phyloP scores from a whole-genome alignment of 768 basidiomycete species.

The Pleurotus salmoneostramineus region DNA sequence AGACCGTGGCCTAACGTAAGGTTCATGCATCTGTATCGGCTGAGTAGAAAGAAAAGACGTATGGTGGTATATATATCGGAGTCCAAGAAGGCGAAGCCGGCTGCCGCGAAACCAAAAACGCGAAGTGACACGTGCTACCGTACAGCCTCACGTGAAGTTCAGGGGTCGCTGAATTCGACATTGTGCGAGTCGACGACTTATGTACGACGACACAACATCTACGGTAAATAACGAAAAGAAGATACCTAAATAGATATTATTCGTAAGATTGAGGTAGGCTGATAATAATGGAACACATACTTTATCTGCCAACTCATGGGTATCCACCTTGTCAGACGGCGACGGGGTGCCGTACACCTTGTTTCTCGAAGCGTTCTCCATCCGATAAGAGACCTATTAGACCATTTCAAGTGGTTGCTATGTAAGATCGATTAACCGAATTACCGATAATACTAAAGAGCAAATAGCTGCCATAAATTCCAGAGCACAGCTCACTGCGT shows the following conservation, averaged over 20 bases:
- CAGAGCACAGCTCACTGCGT: constrained; percentile 43
- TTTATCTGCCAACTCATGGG: constrained; percentile 61
- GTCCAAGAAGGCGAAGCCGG: too few species aligned
- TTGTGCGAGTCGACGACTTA: too few species aligned
- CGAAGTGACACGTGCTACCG: too few species aligned
- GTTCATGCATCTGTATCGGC: too few species aligned
- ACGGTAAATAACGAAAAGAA: constrained; percentile 56
- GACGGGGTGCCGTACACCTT: constrained; percentile 46
- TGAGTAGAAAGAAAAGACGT: too few species aligned
- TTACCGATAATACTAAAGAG: constrained; percentile 46
- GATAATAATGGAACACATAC: constrained; percentile 27
- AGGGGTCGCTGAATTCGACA: too few species aligned
- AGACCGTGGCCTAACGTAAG: too few species aligned
- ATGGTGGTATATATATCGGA: too few species aligned
- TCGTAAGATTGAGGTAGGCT: background rate
- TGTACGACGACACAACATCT: background rate
- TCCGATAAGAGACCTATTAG: constrained; percentile 54
- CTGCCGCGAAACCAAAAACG: too few species aligned
- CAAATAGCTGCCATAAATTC: constrained; percentile 54
- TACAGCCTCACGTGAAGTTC: too few species aligned
- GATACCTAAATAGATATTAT: constrained; percentile 38
- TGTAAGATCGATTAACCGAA: constrained; percentile 9
- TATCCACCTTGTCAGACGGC: constrained; percentile 50
- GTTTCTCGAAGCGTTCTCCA: constrained; percentile 57
- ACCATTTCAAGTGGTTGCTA: too few species aligned